Evolutionary conservation across 2,329 filamentous ascomycete genomes (phyloP).

Genomic region (Daldinia sp.): DNA sequence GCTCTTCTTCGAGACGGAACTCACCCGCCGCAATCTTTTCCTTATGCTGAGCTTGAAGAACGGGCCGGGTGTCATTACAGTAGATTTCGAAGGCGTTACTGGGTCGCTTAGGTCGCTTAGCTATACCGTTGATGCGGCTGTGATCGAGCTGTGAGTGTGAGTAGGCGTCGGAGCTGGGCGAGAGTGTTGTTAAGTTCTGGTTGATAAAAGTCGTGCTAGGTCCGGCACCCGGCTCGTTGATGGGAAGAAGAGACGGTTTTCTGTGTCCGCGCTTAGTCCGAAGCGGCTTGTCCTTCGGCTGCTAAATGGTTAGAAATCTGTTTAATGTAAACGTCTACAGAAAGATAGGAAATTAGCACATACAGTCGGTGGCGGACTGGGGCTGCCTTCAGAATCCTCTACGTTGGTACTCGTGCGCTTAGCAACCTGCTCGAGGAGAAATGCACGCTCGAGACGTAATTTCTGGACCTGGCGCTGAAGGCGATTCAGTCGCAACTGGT

Average conservation of each 20-base stretch:
- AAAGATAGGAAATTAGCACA: conserved; percentile 43
- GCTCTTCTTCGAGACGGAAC: conserved; percentile 61
- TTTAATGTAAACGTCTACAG: conserved; percentile 25
- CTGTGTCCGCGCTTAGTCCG: conserved; percentile 77
- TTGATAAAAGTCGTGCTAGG: conserved; percentile 56
- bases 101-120: conserved; percentile 54
- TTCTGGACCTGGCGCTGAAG: conserved; percentile 89
- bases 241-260: conserved; percentile 61
- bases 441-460: conserved; percentile 84
- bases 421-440: conserved; percentile 75
- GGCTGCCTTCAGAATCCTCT: conserved; percentile 80
- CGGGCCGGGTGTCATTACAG: conserved; percentile 58
- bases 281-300: conserved; percentile 82
- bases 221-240: conserved; percentile 51
- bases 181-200: conserved; percentile 56
- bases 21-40: conserved; percentile 48
- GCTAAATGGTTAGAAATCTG: conserved; percentile 39
- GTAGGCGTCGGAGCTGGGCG: conserved; percentile 61
- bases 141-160: conserved; percentile 58
- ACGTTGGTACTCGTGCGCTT: conserved; percentile 78
- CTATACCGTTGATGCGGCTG: conserved; percentile 51
- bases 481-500: conserved; percentile 78
- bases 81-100: conserved; percentile 64
- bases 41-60: conserved; percentile 56
- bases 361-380: conserved; percentile 81